Base-by-base conservation (phyloP, 1,284 basidiomycete genomes). In the Irpex sp. region DNA sequence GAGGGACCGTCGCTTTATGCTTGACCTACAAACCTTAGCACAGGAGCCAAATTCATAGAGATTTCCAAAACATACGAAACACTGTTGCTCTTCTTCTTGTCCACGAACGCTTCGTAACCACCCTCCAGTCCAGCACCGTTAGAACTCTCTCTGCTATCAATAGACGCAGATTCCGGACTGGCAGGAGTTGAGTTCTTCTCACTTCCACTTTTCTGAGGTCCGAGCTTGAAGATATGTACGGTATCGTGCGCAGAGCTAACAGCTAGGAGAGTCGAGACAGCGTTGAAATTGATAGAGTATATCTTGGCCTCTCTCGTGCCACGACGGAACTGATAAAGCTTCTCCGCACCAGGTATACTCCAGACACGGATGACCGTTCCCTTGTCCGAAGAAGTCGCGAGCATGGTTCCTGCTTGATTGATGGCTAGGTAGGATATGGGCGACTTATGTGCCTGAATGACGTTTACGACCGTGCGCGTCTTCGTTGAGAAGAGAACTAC, bases 301-400 rank as follows among this genome's bases (percentile, higher is more conserved):
- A 99, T 98, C 71, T 84, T 81, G 2, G 95, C 89, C 65, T 93
- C 91, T 55, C 95, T 84, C 43, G 92, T 92, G 1, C 97, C 97
- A 60, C 97, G 78, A 8, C 97, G 79, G 80, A 99, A 99, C 75
- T 99, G 96, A 77, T 94, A 95, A 58, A 98, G 74, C 75, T 95
- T 95, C 77, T 97, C 94, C 0, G 94, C 94, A 13, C 89, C 87
- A 0, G 97, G 97, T 4, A 98, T 82, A 59, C 86, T 87, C 84
- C 96, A 99, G 3, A 99, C 95, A 51, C 97, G 88, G 63, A 99
- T 97, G 67, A 99, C 94, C 1, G 97, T 99, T 1, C 97, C 97
- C 73, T 98, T 98, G 65, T 97, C 95, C 0, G 90, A 93, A 8
- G 95, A 90, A 0, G 96, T 97, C 5, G 97, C 97, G 21, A 99